phyloP scores from a whole-genome alignment of 768 basidiomycete species.

The Tylopilus subfusipes region DNA sequence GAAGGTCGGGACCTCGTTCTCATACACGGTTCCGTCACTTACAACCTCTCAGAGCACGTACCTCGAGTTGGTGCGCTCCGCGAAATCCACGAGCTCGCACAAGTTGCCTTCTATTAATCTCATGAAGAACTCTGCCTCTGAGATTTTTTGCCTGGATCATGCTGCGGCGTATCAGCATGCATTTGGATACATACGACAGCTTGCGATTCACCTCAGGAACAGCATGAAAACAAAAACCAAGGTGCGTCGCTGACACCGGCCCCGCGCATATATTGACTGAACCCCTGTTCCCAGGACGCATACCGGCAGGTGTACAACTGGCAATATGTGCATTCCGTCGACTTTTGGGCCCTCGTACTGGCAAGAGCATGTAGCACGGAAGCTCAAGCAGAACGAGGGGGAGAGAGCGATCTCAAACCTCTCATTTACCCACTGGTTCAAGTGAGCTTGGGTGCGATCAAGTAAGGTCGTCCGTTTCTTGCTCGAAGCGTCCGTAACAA shows the following conservation, averaged over 20 bases:
- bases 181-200: conserved; percentile 91
- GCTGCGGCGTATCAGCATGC: conserved; percentile 85
- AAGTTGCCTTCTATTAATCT: conserved; percentile 89
- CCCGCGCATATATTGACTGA: conserved; percentile 4
- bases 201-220: conserved; percentile 88
- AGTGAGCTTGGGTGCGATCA: conserved; percentile 87
- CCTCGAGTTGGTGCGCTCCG: conserved; percentile 75
- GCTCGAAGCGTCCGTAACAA: not conserved
- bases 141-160: conserved; percentile 80
- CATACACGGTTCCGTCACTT: not conserved
- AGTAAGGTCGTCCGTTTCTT: conserved; percentile 46
- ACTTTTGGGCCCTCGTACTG: conserved; percentile 93
- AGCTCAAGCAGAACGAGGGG: conserved; percentile 45
- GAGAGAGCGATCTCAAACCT: conserved; percentile 78
- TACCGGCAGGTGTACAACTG: conserved; percentile 97
- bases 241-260: conserved; percentile 37
- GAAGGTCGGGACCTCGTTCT: conserved; percentile 50
- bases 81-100: conserved; percentile 81
- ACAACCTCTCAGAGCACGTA: conserved; percentile 68
- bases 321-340: conserved; percentile 94
- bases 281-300: conserved; percentile 56
- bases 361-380: conserved; percentile 72
- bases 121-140: conserved; percentile 97
- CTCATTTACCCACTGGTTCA: conserved; percentile 95
- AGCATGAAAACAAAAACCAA: conserved; percentile 88